These are phyloP conservation scores for Cochlearia excelsa DNA, from an alignment of 345 rosid species.

Conservation along the genomic window DNA sequence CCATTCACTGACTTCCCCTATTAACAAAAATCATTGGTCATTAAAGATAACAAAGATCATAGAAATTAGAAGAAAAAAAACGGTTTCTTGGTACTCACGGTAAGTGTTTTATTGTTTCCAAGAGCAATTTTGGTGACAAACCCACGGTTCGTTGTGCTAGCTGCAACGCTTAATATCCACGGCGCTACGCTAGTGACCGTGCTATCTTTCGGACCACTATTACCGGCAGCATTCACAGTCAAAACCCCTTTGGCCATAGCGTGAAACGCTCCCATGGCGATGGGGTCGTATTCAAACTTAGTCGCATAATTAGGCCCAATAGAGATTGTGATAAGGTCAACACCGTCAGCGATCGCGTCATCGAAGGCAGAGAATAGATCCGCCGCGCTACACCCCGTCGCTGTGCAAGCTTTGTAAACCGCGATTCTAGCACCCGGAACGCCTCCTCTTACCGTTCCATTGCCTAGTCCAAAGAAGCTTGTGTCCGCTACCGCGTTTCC, in stretches of 20 bases:
- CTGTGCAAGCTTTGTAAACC: conserved; percentile 37
- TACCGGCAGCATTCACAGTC: conserved; percentile 43
- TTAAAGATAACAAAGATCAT: neutral
- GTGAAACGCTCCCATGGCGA: conserved; percentile 21
- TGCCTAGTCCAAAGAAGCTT: conserved; percentile 42
- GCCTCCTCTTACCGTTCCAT: conserved; percentile 52
- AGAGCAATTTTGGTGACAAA: conserved; percentile 39
- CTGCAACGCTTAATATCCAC: conserved; percentile 52
- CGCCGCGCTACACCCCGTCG: neutral
- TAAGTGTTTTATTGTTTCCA: conserved; percentile 37
- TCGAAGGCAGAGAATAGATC: conserved; percentile 47
- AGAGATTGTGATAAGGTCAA: conserved; percentile 45
- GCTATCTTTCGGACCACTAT: neutral
- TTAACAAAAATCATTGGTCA: neutral
- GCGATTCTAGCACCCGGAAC: conserved; percentile 56
- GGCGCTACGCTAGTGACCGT: conserved; percentile 31
- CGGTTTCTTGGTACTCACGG: conserved; percentile 31
- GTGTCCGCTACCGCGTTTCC: conserved; percentile 37
- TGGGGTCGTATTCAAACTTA: neutral
- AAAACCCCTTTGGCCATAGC: conserved; percentile 54
- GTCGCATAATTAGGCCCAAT: neutral
- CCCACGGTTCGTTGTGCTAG: conserved; percentile 45
- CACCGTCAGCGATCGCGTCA: conserved; percentile 67
- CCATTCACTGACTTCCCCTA: conserved; percentile 44
- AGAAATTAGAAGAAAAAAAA: neutral